These are phyloP conservation scores for Tolypocladium nubicola DNA, from an alignment of 2,329 filamentous ascomycete genomes.

Conservation along the genomic window DNA sequence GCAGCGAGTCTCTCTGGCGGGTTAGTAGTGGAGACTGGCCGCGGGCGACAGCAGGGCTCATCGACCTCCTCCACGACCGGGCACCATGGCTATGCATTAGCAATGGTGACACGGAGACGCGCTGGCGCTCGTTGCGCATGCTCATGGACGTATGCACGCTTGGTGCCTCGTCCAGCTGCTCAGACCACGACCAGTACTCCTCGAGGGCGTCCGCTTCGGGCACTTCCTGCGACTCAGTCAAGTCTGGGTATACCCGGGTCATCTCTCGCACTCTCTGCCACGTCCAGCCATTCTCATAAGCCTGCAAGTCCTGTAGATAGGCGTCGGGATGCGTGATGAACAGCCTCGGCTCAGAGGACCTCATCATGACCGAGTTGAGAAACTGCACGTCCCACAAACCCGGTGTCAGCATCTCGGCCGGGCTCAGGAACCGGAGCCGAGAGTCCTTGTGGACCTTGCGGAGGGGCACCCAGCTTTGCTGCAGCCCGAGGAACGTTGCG, in stretches of 20 bases:
- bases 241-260: constrained; percentile 41
- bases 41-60: constrained; percentile 21
- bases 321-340: constrained; percentile 68
- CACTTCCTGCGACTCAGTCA: constrained; percentile 33
- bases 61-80: constrained; percentile 16
- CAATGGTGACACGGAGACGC: constrained; percentile 31
- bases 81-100: constrained; percentile 17
- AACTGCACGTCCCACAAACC: constrained; percentile 63
- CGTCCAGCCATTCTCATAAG: constrained; percentile 49
- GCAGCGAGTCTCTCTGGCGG: constrained; percentile 31
- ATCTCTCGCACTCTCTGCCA: constrained; percentile 61
- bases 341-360: constrained; percentile 53
- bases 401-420: constrained; percentile 63
- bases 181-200: constrained; percentile 57
- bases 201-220: constrained; percentile 53
- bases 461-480: constrained; percentile 62
- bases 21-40: constrained; percentile 28
- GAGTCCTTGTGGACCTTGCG: constrained; percentile 68
- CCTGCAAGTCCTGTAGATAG: constrained; percentile 54
- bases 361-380: constrained; percentile 64
- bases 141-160: constrained; percentile 32
- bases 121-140: constrained; percentile 28
- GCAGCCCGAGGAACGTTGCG: constrained; percentile 46
- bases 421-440: constrained; percentile 58
- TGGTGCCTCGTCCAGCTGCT: constrained; percentile 48